These are phyloP conservation scores for Phaffomyces thermotolerans DNA, from an alignment of 805 yeast species.

Conservation along the genomic window DNA sequence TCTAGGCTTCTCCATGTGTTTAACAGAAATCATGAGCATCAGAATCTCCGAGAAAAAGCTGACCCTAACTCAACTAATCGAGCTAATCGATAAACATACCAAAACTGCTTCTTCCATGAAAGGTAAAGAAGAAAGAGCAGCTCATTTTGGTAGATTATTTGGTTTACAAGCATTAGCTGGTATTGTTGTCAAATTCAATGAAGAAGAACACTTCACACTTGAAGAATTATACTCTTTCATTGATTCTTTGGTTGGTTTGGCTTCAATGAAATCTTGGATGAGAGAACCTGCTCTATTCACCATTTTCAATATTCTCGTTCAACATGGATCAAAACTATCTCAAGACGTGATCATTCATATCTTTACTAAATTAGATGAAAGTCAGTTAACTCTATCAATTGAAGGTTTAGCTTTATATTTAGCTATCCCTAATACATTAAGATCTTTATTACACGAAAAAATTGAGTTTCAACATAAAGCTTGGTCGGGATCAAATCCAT, in stretches of 20 bases:
- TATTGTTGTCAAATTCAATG: conserved; percentile 11
- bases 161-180: conserved; percentile 73
- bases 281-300: conserved; percentile 76
- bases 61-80: conserved; percentile 32
- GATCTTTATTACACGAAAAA: conserved; percentile 6
- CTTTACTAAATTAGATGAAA: conserved; percentile 40
- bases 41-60: conserved; percentile 27
- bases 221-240: conserved; percentile 35
- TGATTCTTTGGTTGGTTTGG: conserved; percentile 45
- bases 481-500: conserved; percentile 74
- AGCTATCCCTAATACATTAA: conserved; percentile 32
- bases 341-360: conserved; percentile 22
- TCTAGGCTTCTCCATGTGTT: conserved; percentile 81
- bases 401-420: conserved; percentile 78
- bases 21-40: conserved; percentile 55
- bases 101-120: conserved; percentile 39
- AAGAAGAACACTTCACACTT: conserved; percentile 3
- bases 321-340: conserved; percentile 18
- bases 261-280: conserved; percentile 72
- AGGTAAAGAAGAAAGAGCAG: conserved; percentile 78
- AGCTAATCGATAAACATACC: conserved; percentile 29
- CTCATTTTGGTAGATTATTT: conserved; percentile 75
- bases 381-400: conserved; percentile 53
- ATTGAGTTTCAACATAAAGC: conserved; percentile 17
- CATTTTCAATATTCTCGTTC: conserved; percentile 45